Base-by-base conservation (phyloP, 192 early-diverging fungal species). In the Phlyctochytrium planicorne region DNA sequence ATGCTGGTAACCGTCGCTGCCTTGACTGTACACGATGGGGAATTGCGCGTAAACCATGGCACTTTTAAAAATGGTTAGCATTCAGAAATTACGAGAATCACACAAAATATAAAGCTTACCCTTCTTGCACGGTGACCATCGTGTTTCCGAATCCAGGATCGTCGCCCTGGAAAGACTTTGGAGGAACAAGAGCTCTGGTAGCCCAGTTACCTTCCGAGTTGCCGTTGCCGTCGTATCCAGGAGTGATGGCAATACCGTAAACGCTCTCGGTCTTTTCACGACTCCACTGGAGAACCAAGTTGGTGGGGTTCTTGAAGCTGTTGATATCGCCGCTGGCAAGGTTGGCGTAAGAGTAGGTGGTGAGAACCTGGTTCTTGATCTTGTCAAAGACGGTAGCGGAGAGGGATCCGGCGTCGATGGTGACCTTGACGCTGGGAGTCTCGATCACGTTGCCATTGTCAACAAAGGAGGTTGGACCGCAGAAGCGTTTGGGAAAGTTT, bases 161-260 rank as follows among this genome's bases (percentile, higher is more conserved):
- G 40, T 14, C 40, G 34, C 66, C 66, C 25, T 68, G 66, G 66
- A 68, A 68, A 4, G 34, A 33, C 3, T 36, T 31, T 6, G 20
- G 20, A 14, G 40, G 10, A 20, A 20, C 20, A 20, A 47, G 6
- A 20, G 40, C 6, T 47, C 20, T 47, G 40, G 10, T 20, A 47
- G 20, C 6, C 40, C 40, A 47, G 20, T 47, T 20, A 20, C 40
- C 40, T 47, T 47, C 40, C 10, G 40, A 47, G 40, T 6, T 47
- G 40, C 6, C 10, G 10, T 47, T 47, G 40, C 20, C 40, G n/a
- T n/a, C 40, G 40, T 47, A 47, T 6, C 10, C 6, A 20, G 40
- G 40, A 6, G 40, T 14, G 40, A 6, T 20, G 10, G 40, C 40
- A 6, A 47, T 20, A 20, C 40, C 40, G 40, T 47, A 47, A 20